phyloP scores from a whole-genome alignment of 2,329 filamentous ascomycete species.

The Didymella exigua region DNA sequence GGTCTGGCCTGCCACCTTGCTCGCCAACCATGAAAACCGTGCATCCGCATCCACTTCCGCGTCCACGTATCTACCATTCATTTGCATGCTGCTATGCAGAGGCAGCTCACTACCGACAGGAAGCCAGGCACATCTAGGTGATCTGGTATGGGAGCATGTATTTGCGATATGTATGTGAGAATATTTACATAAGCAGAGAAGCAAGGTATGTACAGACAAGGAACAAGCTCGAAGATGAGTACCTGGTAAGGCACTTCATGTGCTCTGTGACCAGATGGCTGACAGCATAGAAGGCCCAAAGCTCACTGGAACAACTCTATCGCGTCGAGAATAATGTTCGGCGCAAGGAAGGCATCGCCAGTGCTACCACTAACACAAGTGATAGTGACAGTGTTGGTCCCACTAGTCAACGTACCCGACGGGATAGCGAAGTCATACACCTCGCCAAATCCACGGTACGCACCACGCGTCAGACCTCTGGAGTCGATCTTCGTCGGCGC shows the following conservation, averaged over 20 bases:
- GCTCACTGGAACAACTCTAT: conserved; percentile 41
- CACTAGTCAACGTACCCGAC: conserved; percentile 62
- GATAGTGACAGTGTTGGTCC: conserved; percentile 67
- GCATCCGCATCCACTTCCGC: neutral
- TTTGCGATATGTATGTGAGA: neutral
- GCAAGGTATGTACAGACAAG: neutral
- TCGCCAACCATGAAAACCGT: conserved; percentile 8
- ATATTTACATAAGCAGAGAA: neutral
- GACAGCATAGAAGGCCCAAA: neutral
- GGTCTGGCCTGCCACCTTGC: neutral
- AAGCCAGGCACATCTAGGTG: neutral
- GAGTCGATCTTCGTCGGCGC: conserved; percentile 68
- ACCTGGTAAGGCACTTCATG: neutral
- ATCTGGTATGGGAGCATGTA: neutral
- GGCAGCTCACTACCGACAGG: neutral
- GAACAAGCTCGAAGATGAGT: neutral
- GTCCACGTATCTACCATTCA: neutral
- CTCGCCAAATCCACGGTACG: conserved; percentile 68
- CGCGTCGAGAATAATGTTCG: conserved; percentile 56
- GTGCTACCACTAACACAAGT: conserved; percentile 63
- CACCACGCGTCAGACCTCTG: conserved; percentile 68
- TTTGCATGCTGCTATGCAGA: neutral
- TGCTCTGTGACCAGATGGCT: neutral
- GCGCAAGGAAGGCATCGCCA: conserved; percentile 61
- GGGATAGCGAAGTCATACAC: conserved; percentile 68